Percentiles rank a stretch among this genome's conserved stretches.
phyloP scores from a whole-genome alignment of 1,139 yeast species.

The Yamadazyma siamensis region DNA sequence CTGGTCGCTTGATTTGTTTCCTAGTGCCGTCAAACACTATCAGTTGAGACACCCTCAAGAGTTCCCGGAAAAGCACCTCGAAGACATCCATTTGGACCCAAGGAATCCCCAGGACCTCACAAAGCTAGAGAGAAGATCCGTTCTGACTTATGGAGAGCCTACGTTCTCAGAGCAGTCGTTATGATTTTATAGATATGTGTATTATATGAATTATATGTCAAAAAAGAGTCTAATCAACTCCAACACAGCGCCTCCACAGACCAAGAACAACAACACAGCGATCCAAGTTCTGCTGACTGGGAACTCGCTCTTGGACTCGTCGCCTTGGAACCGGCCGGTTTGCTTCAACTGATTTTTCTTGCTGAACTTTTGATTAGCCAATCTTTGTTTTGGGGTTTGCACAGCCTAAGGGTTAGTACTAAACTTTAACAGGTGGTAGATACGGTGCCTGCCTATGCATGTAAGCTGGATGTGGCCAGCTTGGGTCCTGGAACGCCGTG shows the following conservation, averaged over 20 bases:
- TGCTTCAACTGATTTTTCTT: conserved; percentile 68
- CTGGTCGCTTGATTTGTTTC: conserved; percentile 68
- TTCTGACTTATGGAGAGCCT: conserved; percentile 16
- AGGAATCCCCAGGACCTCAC: conserved; percentile 10
- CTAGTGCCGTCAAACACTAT: conserved; percentile 47
- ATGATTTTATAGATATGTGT: conserved; percentile 3
- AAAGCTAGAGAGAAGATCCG: conserved; percentile 15
- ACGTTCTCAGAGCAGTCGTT: conserved; percentile 12
- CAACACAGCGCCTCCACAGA: conserved; percentile 80
- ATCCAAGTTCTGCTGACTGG: conserved; percentile 64
- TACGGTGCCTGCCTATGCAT: too few relatives aligned
- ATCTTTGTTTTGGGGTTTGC: conserved; percentile 83
- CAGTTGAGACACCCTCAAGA: conserved; percentile 23
- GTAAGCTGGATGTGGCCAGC: too few relatives aligned
- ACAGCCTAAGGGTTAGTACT: conserved; percentile 27
- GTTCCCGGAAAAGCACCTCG: conserved; percentile 12
- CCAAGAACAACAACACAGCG: conserved; percentile 58
- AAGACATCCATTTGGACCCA: conserved; percentile 12
- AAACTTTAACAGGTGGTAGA: too few relatives aligned
- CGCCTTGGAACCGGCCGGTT: conserved; percentile 51
- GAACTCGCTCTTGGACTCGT: conserved; percentile 28
- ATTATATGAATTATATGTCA: not conserved
- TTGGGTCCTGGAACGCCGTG: too few relatives aligned
- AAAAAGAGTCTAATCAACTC: conserved; percentile 39
- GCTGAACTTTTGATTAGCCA: conserved; percentile 79